Conservation (phyloP, 2,329 filamentous ascomycete species). For the Trichophyton benhamiae region DNA sequence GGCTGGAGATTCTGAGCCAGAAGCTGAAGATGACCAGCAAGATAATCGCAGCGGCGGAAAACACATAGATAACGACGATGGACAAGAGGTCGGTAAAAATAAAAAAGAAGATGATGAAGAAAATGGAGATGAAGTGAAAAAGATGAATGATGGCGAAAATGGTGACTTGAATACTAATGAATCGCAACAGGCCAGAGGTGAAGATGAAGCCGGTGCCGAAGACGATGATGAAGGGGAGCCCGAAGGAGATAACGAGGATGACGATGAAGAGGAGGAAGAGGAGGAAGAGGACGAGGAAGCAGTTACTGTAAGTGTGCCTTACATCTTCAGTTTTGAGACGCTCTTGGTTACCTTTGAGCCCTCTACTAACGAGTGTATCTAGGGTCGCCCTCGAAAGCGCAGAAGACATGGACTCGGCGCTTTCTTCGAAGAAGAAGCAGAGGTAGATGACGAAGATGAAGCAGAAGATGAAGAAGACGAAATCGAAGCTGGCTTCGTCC, state of each 20-base stretch:
- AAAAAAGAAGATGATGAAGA: constrained; percentile 35
- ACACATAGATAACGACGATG: constrained; percentile 14
- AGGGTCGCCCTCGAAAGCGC: constrained; percentile 69
- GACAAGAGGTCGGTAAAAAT: constrained; percentile 36
- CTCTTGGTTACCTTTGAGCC: background rate
- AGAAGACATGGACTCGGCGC: constrained; percentile 60
- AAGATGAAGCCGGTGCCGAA: constrained; percentile 28
- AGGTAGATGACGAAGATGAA: constrained; percentile 89
- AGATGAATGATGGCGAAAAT: constrained; percentile 36
- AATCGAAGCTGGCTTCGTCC: constrained; percentile 72
- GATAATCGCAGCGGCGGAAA: constrained; percentile 18
- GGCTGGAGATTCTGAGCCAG: constrained; percentile 60
- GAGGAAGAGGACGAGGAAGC: constrained; percentile 50
- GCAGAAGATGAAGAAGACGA: constrained; percentile 81
- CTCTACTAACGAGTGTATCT: constrained; percentile 11
- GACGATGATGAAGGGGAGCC: constrained; percentile 40
- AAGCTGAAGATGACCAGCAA: constrained; percentile 35
- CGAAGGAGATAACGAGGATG: constrained; percentile 33
- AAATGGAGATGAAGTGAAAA: constrained; percentile 36
- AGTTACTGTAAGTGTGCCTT: constrained; percentile 32
- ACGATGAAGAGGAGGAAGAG: constrained; percentile 35
- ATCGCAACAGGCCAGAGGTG: constrained; percentile 18
- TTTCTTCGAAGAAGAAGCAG: constrained; percentile 96
- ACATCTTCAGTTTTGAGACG: background rate
- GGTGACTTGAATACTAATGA: constrained; percentile 50